Evolutionary conservation across 2,329 filamentous ascomycete genomes (phyloP).

Genomic region (Ceratocystis huliohia): DNA sequence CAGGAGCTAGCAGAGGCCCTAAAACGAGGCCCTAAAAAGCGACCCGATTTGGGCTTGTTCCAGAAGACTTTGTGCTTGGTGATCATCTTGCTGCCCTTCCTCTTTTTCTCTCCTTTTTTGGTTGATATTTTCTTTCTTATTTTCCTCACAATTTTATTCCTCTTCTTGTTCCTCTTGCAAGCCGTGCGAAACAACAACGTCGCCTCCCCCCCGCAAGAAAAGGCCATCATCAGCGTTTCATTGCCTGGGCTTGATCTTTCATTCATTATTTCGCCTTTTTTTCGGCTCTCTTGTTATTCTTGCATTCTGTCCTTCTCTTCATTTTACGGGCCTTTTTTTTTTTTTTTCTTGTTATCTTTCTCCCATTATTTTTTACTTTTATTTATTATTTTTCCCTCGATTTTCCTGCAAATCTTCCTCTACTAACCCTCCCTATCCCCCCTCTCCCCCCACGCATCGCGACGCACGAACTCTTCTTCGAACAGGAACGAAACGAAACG

Average conservation of each 20-base stretch:
- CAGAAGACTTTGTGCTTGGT: background rate
- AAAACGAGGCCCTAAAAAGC: background rate
- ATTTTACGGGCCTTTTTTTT: background rate
- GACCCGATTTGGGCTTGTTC: slow-evolving; percentile 6
- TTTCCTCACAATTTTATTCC: background rate
- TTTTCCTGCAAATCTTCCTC: background rate
- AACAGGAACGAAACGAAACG: slow-evolving; percentile 3
- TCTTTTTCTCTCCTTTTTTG: background rate
- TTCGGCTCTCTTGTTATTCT: background rate
- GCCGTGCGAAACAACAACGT: background rate
- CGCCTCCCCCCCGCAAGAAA: background rate
- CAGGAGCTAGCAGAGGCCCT: background rate
- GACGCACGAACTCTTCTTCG: background rate
- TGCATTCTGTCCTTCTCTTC: background rate
- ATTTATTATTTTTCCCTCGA: background rate
- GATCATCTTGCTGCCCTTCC: background rate
- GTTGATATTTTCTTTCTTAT: background rate
- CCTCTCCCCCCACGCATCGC: background rate
- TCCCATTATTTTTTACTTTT: background rate
- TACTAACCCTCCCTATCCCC: background rate
- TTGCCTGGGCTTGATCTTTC: slow-evolving; percentile 3
- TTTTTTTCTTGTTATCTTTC: background rate
- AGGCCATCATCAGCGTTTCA: slow-evolving; percentile 12
- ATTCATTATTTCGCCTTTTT: slow-evolving; percentile 1
- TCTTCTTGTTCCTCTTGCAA: background rate